phyloP scores from a whole-genome alignment of 768 basidiomycete genomes.

The Boletus tomentosulus region DNA sequence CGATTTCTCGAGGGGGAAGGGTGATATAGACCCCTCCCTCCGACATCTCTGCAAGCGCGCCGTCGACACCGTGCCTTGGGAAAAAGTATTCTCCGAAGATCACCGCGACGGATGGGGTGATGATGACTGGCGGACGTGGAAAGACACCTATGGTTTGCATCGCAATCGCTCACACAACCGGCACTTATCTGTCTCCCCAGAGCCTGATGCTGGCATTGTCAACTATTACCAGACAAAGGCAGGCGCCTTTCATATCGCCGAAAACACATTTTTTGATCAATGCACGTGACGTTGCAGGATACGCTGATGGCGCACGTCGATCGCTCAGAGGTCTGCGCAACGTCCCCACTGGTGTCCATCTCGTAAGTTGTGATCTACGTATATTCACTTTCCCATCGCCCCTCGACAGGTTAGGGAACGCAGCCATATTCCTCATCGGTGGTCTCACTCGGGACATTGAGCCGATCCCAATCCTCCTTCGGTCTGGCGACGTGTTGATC shows the following conservation, averaged over 20 bases:
- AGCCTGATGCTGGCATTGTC: slow-evolving; percentile 94
- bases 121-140: slow-evolving; percentile 71
- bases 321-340: slow-evolving; percentile 89
- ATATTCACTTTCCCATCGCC: background rate
- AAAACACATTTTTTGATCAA: background rate
- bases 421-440: slow-evolving; percentile 88
- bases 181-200: slow-evolving; percentile 34
- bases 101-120: slow-evolving; percentile 48
- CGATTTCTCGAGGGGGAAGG: slow-evolving; percentile 73
- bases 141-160: slow-evolving; percentile 67
- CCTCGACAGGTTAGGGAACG: slow-evolving; percentile 70
- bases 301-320: slow-evolving; percentile 98
- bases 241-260: background rate
- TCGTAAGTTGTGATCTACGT: slow-evolving; percentile 55
- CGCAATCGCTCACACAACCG: slow-evolving; percentile 3
- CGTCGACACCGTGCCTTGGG: slow-evolving; percentile 68
- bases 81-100: slow-evolving; percentile 45
- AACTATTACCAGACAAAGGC: slow-evolving; percentile 90
- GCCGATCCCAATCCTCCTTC: slow-evolving; percentile 78
- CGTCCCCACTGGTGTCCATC: slow-evolving; percentile 88
- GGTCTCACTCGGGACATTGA: slow-evolving; percentile 70
- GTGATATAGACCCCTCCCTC: slow-evolving; percentile 55
- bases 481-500: slow-evolving; percentile 87
- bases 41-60: slow-evolving; percentile 56
- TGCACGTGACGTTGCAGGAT: slow-evolving; percentile 41